Evolutionary conservation across 2,329 filamentous ascomycete genomes (phyloP), one percentile per base, ranked within the genome.

Genomic region (Colletotrichum nymphaeae): DNA sequence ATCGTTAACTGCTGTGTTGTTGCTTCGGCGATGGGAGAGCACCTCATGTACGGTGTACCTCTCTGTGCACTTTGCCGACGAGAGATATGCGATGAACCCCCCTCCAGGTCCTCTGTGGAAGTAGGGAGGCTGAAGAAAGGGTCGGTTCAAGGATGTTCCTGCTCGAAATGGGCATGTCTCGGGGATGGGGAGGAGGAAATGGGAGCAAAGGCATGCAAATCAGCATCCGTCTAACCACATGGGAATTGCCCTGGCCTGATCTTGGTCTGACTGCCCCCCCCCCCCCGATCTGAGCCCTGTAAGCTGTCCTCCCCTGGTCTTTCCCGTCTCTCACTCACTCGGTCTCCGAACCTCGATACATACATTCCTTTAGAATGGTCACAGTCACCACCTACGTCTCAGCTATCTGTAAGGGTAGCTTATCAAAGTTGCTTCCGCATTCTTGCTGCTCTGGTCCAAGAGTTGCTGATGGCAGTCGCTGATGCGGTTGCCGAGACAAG

Each of bases 121-220:
- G 16, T 19, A 42, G 24, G 70, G 28, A 60, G 60, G 46, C 67
- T 73, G 70, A 70, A 65, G 66, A 73, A 65, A 56, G 60, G 67
- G 70, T 24, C 24, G 58, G 66, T 60, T 7, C 67, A 64, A 65
- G 70, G 67, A 73, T 73, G 59, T 65, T 70, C 70, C 70, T 70
- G 24, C 56, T 42, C 24, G 60, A 60, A n/a, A 65, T 65, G 67
- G 42, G 35, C 26, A 14, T 70, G 67, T 70, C 62, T 64, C 55
- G 53, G 56, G 19, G 37, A 42, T 42, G 37, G 37, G n/a, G 62
- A 42, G 32, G n/a, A 64, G 30, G 65, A 32, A 58, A 63, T 37
- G 28, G 26, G 24, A 49, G 24, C 49, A 30, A 52, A 69, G 66
- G 57, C 42, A 63, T 63, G 69, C 66, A 60, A 64, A 60, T 64